Base-by-base conservation (phyloP, 345 rosid genomes). In the Ceriops decandra region DNA sequence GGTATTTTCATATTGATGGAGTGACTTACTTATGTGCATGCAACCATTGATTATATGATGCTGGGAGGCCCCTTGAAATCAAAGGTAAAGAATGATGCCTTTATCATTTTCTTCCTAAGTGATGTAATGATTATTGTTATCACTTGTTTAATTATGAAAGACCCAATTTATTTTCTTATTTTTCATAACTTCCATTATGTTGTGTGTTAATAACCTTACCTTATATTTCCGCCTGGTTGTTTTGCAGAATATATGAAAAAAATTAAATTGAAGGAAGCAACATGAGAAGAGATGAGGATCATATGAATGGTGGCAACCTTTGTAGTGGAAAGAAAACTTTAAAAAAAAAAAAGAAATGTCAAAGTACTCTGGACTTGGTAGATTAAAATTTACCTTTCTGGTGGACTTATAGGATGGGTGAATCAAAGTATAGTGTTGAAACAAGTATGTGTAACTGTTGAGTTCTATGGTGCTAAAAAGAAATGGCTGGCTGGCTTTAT, bases 1-100 rank as follows among this genome's bases (percentile, higher is more conserved):
- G 63, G 67, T 64, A 52, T 65, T 77, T 58, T 24, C 26, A 59
- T 62, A 46, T 63, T 69, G 70, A 63, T 68, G 63, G 66, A 63
- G 42, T 33, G 66, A 42, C 62, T 51, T 30, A 42, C 62, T 51
- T 30, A 47, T 38, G 36, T 51, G 63, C 49, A 52, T 60, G 42
- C 62, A n/a, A 16, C 68, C 6, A 22, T 20, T 56, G n/a, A 52
- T 21, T 21, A 11, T 36, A 49, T 51, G 38, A 66, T 56, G 56
- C 42, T 28, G 16, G 49, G 68, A 35, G 17, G 35, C 26, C 52
- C 63, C 59, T 28, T 5, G 6, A 11, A 33, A 58, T 67, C 67
- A 30, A 58, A 63, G 76, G 73, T 68, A 68, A 36, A 10, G 42
- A 38, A 51, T 42, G 20, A 54, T 77, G 62, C 57, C 35, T 38